Base-by-base conservation (phyloP, 192 early-diverging fungal species). In the Entophlyctis helioformis region DNA sequence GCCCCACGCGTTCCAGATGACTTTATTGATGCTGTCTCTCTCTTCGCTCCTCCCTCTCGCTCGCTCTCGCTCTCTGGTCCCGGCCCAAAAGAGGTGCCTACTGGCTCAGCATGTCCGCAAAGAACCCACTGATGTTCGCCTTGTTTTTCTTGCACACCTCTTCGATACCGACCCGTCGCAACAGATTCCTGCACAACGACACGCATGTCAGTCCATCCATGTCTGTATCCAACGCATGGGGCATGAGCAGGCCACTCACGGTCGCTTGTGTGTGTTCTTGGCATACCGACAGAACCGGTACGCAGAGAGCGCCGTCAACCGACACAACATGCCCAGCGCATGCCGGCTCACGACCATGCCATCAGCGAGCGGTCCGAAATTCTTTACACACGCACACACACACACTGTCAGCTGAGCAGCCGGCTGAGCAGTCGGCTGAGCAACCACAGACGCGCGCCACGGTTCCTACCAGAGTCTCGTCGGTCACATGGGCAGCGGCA, bases 291-390 rank as follows among this genome's bases (percentile, higher is more conserved):
- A 78, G 1, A 64, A 59, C 31, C 67, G 53, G 20, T 84, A 77
- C 3, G 75, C 83, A 15, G 75, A 76, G 26, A 82, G 76, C 12
- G 83, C 73, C 2, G 84, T 86, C 20, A 71, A 76, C 18, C 86
- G 70, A 6, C 85, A 73, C 47, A 89, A 60, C 22, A 54, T 51
- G 1, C 82, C 85, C 0, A 89, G 55, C 1, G 78, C 56, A 51
- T 82, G 78, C 13, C 80, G 56, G 42, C 67, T 76, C 2, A 86
- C 67, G 5, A 85, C 56, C 72, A 81, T 80, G 20, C 82, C 84
- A 62, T 86, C 83, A 7, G 70, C 56, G 13, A 89, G 48, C 1
- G 86, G 86, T 11, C 86, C 86, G 56, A 80, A 56, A 1, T 21
- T 39, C 55, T 57, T 26, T 27, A 7, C 10, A 28, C 0, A 16